These are phyloP conservation scores for Perilla frutescens DNA, from an alignment of 257 asterid genomes.

Conservation along the genomic window DNA sequence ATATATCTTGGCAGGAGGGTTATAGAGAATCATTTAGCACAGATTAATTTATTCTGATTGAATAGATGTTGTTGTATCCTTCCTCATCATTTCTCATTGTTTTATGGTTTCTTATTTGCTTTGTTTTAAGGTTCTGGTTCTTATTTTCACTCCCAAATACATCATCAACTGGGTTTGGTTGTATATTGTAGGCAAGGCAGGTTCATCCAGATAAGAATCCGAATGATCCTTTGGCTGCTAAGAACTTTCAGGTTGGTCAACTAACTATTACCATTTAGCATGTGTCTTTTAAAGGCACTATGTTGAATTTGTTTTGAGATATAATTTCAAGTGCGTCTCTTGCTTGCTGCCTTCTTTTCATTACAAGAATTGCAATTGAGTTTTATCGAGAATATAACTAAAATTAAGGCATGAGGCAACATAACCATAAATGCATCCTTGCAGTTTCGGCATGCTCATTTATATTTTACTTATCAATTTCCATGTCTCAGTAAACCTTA, in stretches of 20 bases:
- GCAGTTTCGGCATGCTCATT: neutral
- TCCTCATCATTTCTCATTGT: neutral
- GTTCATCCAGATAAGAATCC: conserved; percentile 99
- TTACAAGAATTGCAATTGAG: neutral
- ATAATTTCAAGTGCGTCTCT: neutral
- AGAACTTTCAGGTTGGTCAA: conserved; percentile 76
- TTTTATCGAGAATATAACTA: neutral
- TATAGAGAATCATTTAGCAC: neutral
- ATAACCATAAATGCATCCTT: too few relatives aligned
- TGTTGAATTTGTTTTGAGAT: neutral
- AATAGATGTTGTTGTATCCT: neutral
- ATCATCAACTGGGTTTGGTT: conserved; percentile 24
- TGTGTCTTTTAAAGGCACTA: conserved; percentile 11
- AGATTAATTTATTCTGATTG: neutral
- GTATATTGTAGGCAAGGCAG: conserved; percentile 83
- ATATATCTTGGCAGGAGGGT: neutral
- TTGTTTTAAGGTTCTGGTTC: conserved; percentile 2
- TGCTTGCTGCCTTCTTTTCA: neutral
- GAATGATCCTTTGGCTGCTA: conserved; percentile 96
- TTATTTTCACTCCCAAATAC: conserved; percentile 2
- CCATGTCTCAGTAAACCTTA: neutral
- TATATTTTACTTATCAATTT: neutral
- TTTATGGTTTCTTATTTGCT: neutral
- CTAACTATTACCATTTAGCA: conserved; percentile 17
- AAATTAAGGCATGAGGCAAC: neutral